Evolutionary conservation across 345 rosid genomes (phyloP), one percentile per base, ranked within the genome.

Genomic region (Firmiana major): DNA sequence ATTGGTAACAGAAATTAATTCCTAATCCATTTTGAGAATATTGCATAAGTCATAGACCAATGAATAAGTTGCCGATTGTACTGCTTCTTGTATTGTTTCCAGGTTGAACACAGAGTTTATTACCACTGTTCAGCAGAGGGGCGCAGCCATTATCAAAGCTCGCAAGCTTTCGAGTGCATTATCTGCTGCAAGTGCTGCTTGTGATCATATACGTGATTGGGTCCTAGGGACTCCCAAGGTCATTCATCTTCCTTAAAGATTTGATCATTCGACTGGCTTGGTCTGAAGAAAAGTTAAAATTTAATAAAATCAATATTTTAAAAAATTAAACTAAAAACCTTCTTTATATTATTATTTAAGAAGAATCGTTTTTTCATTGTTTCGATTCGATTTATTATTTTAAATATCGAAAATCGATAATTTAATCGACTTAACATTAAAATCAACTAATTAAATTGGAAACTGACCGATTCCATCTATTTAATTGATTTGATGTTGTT

Each of bases 201-300:
- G 97, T 79, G 98, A 94, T 80, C 98, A 94, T 60, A 86, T 94
- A 0, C 94, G 75, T 9, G 93, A 92, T 69, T 92, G 98, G 97
- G 78, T 90, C 67, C 92, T 87, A n/a, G 97, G 98, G 36, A 91
- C 94, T n/a, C 84, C 94, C 13, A 85, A 87, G 89, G 93, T 91
- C 31, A 0, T 19, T 53, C 24, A 6, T 19, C 51, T 46, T 46
- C 42, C 34, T n/a, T n/a, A n/a, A n/a, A n/a, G n/a, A n/a, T n/a
- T n/a, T n/a, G n/a, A n/a, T n/a, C n/a, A n/a, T n/a, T n/a, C n/a
- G n/a, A n/a, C n/a, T n/a, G n/a, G n/a, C n/a, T n/a, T n/a, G n/a
- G n/a, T n/a, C n/a, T n/a, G n/a, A n/a, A n/a, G n/a, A n/a, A n/a
- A n/a, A n/a, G n/a, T n/a, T n/a, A n/a, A n/a, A n/a, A n/a, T n/a